These are phyloP conservation scores for Ricinus communis DNA, from an alignment of 345 rosid genomes.

Conservation along the genomic window DNA sequence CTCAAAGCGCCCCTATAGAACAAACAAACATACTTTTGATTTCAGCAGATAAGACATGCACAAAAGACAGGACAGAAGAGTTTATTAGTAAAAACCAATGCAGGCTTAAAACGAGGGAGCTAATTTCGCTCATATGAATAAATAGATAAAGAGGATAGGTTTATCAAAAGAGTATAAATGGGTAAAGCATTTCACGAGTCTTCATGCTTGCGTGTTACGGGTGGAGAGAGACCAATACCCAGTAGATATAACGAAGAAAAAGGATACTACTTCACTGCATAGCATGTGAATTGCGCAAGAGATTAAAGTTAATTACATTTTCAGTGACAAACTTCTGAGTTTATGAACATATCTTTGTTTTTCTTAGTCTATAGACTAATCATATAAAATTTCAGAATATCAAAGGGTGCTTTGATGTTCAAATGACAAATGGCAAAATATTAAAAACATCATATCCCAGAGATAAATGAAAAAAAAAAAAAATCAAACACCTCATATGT, in stretches of 20 bases:
- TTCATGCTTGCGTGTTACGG: background rate
- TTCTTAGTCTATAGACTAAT: too few relatives aligned
- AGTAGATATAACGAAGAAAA: background rate
- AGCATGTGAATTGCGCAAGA: background rate
- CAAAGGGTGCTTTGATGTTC: background rate
- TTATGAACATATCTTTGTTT: background rate
- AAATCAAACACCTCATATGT: slow-evolving; percentile 71
- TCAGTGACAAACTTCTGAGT: background rate
- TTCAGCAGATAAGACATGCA: background rate
- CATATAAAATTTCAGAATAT: background rate
- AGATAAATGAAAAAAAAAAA: background rate
- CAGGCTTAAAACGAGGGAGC: background rate
- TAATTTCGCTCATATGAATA: background rate
- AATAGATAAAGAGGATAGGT: background rate
- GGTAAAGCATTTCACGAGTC: background rate
- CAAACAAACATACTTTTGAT: background rate
- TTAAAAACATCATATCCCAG: background rate
- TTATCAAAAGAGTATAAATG: background rate
- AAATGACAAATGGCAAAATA: background rate
- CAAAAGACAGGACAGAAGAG: background rate
- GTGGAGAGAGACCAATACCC: background rate
- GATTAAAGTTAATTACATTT: background rate
- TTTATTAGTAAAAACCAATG: background rate
- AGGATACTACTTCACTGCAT: too few relatives aligned
- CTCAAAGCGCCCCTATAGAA: slow-evolving; percentile 80